Percentiles rank a stretch among this genome's conserved stretches.
Conservation (phyloP, 2,329 filamentous ascomycete genomes). For the Sporothrix humicola region DNA sequence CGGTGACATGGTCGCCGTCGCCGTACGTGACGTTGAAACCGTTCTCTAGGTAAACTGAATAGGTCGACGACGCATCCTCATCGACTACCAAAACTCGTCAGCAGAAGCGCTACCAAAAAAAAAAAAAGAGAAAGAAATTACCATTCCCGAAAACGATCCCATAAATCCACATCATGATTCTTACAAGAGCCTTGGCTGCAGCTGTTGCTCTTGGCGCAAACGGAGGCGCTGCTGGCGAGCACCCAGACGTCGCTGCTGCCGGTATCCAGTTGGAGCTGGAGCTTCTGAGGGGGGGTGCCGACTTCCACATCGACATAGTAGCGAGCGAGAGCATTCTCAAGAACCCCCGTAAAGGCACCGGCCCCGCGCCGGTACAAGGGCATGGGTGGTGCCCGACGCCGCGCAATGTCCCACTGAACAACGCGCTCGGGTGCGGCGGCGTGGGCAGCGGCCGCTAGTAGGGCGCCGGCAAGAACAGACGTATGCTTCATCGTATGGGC, state of each 20-base stretch:
- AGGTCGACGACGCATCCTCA: constrained; percentile 8
- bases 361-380: constrained; percentile 6
- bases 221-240: constrained; percentile 9
- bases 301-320: constrained; percentile 11
- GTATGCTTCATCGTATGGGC: constrained; percentile 17
- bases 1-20: constrained; percentile 8
- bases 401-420: constrained; percentile 13
- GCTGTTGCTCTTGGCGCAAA: constrained; percentile 1
- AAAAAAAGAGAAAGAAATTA: neutral
- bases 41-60: neutral
- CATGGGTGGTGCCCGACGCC: neutral
- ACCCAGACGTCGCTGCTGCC: constrained; percentile 17
- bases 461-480: constrained; percentile 7
- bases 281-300: constrained; percentile 11
- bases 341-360: neutral
- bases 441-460: constrained; percentile 1
- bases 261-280: constrained; percentile 17
- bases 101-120: constrained; percentile 10
- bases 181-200: constrained; percentile 16
- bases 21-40: constrained; percentile 14
- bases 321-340: neutral
- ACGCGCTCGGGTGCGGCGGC: constrained; percentile 10
- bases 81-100: constrained; percentile 8
- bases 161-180: constrained; percentile 11
- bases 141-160: neutral